Conservation (phyloP, 306 rosid genomes). For the Prunus armeniaca region DNA sequence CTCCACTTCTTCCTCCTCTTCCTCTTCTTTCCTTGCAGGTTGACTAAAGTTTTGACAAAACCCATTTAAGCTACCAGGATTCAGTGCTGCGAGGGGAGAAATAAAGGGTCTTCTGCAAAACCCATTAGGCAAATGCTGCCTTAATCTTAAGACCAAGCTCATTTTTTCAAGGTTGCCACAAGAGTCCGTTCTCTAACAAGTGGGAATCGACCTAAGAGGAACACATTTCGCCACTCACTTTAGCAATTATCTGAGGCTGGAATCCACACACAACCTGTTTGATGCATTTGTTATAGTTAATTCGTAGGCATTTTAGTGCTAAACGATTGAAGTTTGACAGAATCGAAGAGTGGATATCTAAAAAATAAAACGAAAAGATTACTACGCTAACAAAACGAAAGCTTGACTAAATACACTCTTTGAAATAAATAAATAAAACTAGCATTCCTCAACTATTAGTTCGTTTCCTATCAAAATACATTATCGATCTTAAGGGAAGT, state of each 20-base stretch:
- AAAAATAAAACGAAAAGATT: not conserved
- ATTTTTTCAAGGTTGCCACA: conserved; percentile 36
- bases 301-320: not conserved
- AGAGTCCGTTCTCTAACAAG: conserved; percentile 21
- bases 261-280: not conserved
- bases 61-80: conserved; percentile 29
- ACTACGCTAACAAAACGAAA: not conserved
- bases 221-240: not conserved
- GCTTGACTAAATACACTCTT: not conserved
- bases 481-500: too few species aligned
- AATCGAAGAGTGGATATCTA: not conserved
- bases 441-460: not conserved
- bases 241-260: not conserved
- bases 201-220: conserved; percentile 20
- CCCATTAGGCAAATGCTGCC: conserved; percentile 47
- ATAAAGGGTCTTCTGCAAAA: conserved; percentile 30
- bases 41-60: conserved; percentile 49
- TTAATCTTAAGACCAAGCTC: conserved; percentile 57
- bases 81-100: conserved; percentile 14
- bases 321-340: not conserved
- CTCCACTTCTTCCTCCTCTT: conserved; percentile 76
- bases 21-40: conserved; percentile 67
- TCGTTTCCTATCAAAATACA: not conserved
- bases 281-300: not conserved
- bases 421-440: not conserved